Evolutionary conservation across 768 basidiomycete genomes (phyloP).

Genomic region (Suillus discolor): DNA sequence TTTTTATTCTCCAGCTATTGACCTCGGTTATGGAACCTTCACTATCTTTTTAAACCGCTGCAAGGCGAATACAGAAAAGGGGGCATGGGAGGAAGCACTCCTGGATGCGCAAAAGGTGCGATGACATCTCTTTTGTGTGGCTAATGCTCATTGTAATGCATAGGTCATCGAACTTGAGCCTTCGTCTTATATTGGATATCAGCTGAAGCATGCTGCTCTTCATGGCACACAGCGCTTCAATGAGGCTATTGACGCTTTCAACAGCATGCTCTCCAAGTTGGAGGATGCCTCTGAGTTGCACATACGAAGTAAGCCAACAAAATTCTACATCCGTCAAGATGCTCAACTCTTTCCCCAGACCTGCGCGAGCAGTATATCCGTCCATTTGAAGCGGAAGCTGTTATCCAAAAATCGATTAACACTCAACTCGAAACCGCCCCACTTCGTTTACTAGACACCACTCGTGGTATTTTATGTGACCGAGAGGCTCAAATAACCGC

Average conservation of each 20-base stretch:
- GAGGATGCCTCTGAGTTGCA: background rate
- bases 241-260: background rate
- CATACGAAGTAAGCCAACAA: background rate
- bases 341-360: background rate
- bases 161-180: conserved; percentile 1
- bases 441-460: background rate
- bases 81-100: background rate
- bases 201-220: background rate
- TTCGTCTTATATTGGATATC: background rate
- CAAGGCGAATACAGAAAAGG: background rate
- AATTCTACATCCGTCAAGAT: background rate
- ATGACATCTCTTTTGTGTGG: background rate
- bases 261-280: background rate
- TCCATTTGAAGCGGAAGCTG: background rate
- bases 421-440: background rate
- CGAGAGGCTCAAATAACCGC: background rate
- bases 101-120: background rate
- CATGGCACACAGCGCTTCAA: background rate
- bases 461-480: background rate
- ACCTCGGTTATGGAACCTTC: background rate
- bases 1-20: background rate
- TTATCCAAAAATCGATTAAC: background rate
- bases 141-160: background rate
- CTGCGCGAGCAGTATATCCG: background rate
- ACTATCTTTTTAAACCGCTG: background rate